These are phyloP conservation scores for Kodamaea sp. DNA, from an alignment of 1,139 yeast genomes.

Conservation along the genomic window DNA sequence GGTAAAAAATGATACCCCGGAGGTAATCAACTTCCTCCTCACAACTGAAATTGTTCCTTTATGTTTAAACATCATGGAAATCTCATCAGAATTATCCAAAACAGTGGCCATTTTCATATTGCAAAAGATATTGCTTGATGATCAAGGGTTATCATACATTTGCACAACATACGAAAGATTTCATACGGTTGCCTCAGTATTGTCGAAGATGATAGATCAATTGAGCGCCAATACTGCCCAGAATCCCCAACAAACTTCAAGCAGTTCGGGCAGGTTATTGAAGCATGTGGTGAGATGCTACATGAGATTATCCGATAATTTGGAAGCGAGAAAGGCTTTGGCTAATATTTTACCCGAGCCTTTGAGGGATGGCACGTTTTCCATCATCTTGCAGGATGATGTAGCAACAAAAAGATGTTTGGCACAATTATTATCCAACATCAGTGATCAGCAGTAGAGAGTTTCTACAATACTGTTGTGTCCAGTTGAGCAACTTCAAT, in stretches of 20 bases:
- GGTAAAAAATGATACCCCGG: constrained; percentile 94
- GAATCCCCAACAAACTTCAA: constrained; percentile 24
- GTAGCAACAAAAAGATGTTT: constrained; percentile 85
- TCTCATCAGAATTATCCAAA: constrained; percentile 89
- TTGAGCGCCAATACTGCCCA: constrained; percentile 31
- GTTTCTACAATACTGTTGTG: too few relatives aligned
- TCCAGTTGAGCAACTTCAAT: too few relatives aligned
- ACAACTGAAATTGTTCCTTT: constrained; percentile 95
- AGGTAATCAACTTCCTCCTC: constrained; percentile 84
- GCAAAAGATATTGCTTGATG: constrained; percentile 89
- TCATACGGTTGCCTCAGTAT: constrained; percentile 88
- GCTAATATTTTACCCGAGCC: constrained; percentile 85
- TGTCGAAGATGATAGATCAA: constrained; percentile 88
- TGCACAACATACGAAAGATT: constrained; percentile 96
- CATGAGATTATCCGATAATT: constrained; percentile 83
- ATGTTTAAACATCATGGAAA: constrained; percentile 92
- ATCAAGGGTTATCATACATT: constrained; percentile 84
- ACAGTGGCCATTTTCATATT: constrained; percentile 95
- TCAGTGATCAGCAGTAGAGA: constrained; percentile 34
- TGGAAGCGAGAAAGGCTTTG: constrained; percentile 87
- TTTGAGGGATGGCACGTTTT: constrained; percentile 87
- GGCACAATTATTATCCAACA: constrained; percentile 75
- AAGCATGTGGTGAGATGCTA: constrained; percentile 96
- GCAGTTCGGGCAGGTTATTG: constrained; percentile 73
- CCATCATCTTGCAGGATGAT: constrained; percentile 78